Percentiles rank a stretch among this genome's conserved stretches.
Evolutionary conservation across 2,329 filamentous ascomycete species (phyloP).

Genomic region (Fusarium oxysporum): DNA sequence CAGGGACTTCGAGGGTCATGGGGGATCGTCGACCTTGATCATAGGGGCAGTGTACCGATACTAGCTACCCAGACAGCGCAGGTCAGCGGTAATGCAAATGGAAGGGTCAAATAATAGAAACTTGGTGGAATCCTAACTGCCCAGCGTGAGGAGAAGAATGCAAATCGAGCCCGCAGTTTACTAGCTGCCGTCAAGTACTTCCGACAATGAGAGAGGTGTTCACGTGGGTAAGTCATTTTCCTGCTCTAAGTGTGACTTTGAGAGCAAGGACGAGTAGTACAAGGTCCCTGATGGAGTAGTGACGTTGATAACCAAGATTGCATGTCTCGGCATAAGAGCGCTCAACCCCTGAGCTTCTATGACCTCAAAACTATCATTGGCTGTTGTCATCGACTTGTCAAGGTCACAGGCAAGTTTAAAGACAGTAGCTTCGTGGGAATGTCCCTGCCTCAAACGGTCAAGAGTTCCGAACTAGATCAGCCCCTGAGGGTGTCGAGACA

Average conservation of each 20-base stretch:
- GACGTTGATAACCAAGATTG: rapidly evolving
- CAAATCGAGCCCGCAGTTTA: background rate
- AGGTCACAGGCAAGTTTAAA: rapidly evolving
- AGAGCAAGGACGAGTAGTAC: background rate
- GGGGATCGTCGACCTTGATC: background rate
- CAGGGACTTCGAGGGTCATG: background rate
- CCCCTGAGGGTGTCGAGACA: background rate
- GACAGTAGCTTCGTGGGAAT: rapidly evolving
- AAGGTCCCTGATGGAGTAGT: background rate
- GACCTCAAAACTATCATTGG: background rate
- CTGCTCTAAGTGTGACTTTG: rapidly evolving
- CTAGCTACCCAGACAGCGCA: background rate
- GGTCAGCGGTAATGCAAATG: background rate
- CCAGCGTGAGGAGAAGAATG: background rate
- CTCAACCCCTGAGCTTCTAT: background rate
- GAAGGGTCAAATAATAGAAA: too few species aligned
- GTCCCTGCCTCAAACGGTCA: rapidly evolving
- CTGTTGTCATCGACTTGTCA: background rate
- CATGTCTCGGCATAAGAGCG: background rate
- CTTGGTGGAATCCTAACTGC: rapidly evolving
- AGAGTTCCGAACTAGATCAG: background rate
- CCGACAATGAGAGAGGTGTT: background rate
- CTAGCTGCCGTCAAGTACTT: background rate
- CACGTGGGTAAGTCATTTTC: too few species aligned
- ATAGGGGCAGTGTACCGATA: too few species aligned